Evolutionary conservation across 192 early-diverging fungal genomes (phyloP), one percentile per base, ranked within the genome.

Genomic region (Linnemannia elongata): DNA sequence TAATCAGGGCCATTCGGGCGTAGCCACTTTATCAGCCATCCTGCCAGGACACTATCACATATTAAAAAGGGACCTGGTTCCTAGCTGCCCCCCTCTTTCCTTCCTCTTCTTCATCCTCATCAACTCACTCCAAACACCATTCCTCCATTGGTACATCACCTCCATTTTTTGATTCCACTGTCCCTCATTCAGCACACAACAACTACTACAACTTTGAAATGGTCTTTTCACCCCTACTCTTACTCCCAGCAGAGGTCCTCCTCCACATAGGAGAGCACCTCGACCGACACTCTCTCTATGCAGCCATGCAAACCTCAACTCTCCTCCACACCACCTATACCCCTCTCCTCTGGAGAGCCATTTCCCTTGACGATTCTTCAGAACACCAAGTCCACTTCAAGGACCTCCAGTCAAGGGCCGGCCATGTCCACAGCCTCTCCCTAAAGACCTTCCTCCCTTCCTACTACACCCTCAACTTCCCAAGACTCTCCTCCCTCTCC

Each of bases 331-430:
- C 7, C 13, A 66, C 30, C 8, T 66, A 15, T 66, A 66, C 60
- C 30, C 60, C 60, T 66, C 30, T 66, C 30, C 60, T 66, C 60
- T 66, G 60, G 60, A 66, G 60, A 66, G 1, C n/a, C 60, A 66
- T 66, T 24, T 13, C 60, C 13, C 60, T 66, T 12, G 60, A 66
- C 30, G 60, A 66, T 10, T 8, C 60, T 33, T 66, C 60, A 33
- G 30, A 66, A 33, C 60, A 33, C 30, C 30, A 33, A 15, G 60
- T 66, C 60, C 30, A 15, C 13, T 66, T 66, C 60, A 15, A 66
- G 4, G 60, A 30, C 30, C 60, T 66, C n/a, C 60, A 66, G 12
- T 27, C 60, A 0, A 66, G 60, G 35, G 60, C 12, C 4, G 60
- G 35, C 8, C 30, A 66, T 33, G 60, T 66, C 27, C 24, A 66